Evolutionary conservation across 331 rosid species (phyloP).

Genomic region (Malus hybrid): DNA sequence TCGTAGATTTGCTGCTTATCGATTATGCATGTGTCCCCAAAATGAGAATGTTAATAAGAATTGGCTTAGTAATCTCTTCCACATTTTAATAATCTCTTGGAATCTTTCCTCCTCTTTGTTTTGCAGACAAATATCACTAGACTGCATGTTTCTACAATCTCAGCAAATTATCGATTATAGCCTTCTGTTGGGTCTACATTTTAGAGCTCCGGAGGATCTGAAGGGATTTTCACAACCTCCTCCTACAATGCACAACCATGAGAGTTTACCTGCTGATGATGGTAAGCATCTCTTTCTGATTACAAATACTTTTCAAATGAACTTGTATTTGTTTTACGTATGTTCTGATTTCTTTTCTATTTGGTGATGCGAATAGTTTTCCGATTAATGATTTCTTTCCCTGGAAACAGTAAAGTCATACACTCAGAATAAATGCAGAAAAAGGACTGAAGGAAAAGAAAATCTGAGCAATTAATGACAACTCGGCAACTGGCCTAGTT

Average conservation of each 20-base stretch:
- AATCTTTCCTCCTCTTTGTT: constrained; percentile 10
- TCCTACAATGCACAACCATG: constrained; percentile 21
- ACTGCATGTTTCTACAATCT: constrained; percentile 75
- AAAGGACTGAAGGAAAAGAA: not conserved
- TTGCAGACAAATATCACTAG: constrained; percentile 65
- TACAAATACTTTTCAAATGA: not conserved
- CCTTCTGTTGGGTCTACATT: constrained; percentile 79
- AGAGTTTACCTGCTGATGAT: constrained; percentile 22
- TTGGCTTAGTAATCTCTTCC: not conserved
- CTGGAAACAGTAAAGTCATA: not conserved
- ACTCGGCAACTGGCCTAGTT: not conserved
- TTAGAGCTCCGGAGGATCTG: constrained; percentile 75
- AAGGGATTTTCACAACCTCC: constrained; percentile 44
- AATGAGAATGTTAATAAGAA: no score
- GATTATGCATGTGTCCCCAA: not conserved
- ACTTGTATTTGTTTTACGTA: not conserved
- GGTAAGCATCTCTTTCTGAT: constrained; percentile 29
- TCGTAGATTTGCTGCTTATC: constrained; percentile 5
- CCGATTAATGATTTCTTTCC: not conserved
- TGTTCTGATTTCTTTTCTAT: not conserved
- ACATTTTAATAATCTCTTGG: not conserved
- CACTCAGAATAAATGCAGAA: not conserved
- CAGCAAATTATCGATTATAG: constrained; percentile 78
- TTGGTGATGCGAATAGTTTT: not conserved
- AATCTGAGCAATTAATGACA: not conserved